Base-by-base conservation (phyloP, 2,329 filamentous ascomycete genomes). In the Cladosporium oxysporum region DNA sequence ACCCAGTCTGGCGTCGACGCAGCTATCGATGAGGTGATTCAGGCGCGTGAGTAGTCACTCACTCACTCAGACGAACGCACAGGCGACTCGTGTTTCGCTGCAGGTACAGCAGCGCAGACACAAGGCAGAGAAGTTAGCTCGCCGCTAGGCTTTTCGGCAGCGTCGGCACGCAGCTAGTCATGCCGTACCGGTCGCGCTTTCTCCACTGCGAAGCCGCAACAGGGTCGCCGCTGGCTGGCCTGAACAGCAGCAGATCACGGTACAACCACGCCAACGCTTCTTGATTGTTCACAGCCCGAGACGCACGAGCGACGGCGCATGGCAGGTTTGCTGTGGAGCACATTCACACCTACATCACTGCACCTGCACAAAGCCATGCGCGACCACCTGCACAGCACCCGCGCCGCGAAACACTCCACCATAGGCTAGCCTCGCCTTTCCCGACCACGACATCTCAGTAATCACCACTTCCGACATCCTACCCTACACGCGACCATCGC, bases 381-480 rank as follows among this genome's bases (percentile, higher is more conserved):
- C 61, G 33, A 55, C 41, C 41, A 21, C 50, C 61, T 44, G 61
- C 35, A 44, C 61, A 47, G 61, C 61, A 57, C 50, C 35, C 47
- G 61, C 61, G 61, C 61, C 50, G 61, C 35, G 37, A 63, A 23
- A 57, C 61, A 57, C 41, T 11, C 41, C 41, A 47, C 50, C 16
- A 57, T 37, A 44, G 49, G 23, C 61, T 63, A 63, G 61, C 50
- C 50, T 57, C 23, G 33, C 50, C 61, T 57, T 16, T 16, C 47
- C 49, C 50, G 37, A 29, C 55, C 33, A 31, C 31, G 71, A 73
- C 31, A 72, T 57, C 72, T 71, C 72, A 23, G 12, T 16, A 72
- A 72, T 47, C 33, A 62, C 31, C 60, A 63, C 49, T 29, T 41
- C 55, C 49, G 33, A 35, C 33, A 14, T 35, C 33, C 33, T 35